Conservation (phyloP, 352 stramenopile genomes). For the Phytopythium kandeliae region DNA sequence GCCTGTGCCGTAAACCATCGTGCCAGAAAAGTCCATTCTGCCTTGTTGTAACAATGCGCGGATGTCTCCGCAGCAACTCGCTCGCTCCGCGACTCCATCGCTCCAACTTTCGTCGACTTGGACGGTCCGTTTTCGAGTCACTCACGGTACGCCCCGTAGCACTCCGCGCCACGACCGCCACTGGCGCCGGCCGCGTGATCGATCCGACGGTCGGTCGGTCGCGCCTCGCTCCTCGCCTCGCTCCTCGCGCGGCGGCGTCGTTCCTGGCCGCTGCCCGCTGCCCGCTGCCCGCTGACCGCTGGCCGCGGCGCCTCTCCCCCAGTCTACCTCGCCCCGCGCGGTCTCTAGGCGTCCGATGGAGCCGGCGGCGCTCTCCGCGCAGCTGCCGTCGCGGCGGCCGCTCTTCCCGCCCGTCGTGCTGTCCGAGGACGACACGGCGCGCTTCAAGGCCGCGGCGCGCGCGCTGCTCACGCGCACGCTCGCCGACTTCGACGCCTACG, state of each 20-base stretch:
- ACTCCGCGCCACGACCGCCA: neutral
- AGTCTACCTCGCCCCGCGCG: neutral
- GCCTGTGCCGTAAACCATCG: no score
- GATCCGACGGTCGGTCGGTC: no score
- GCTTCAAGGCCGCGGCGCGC: slow-evolving; percentile 26
- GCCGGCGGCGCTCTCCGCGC: neutral
- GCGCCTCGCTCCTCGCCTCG: no score
- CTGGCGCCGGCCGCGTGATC: neutral
- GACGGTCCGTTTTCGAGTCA: neutral
- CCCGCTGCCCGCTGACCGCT: no score
- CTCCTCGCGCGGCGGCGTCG: no score
- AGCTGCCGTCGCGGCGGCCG: slow-evolving; percentile 7
- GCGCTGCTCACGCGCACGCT: slow-evolving; percentile 22
- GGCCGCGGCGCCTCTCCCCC: no score
- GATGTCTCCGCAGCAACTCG: no score
- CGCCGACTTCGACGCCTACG: slow-evolving; percentile 28
- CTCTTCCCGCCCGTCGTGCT: slow-evolving; percentile 27
- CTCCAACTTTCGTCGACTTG: neutral
- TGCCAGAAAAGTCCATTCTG: no score
- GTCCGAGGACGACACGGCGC: slow-evolving; percentile 14
- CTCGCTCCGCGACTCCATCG: neutral
- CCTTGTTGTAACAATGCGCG: no score
- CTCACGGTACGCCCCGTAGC: neutral
- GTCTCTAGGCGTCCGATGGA: neutral
- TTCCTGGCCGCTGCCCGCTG: no score